Percentiles rank a stretch among this genome's conserved stretches.
Conservation (phyloP, 1,284 basidiomycete genomes). For the Mycena sp. region DNA sequence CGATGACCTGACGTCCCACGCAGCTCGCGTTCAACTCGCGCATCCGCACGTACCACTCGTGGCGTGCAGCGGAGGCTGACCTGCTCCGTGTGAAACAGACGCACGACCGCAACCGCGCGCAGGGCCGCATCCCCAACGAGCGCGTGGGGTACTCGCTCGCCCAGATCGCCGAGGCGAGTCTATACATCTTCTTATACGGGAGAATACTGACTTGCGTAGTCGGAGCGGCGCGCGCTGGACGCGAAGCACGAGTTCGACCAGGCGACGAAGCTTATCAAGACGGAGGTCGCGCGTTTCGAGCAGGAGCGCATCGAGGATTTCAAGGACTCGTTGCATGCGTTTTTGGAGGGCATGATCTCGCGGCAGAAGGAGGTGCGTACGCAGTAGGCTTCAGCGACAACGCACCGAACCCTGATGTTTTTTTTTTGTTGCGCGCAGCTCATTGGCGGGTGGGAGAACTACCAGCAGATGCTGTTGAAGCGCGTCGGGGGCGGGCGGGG, state of each 20-base stretch:
- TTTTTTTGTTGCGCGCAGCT: slow-evolving; percentile 59
- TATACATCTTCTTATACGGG: slow-evolving; percentile 5
- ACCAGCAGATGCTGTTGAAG: slow-evolving; percentile 73
- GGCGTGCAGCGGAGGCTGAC: slow-evolving; percentile 85
- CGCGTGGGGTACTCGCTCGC: slow-evolving; percentile 73
- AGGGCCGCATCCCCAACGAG: slow-evolving; percentile 75
- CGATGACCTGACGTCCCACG: too few species aligned
- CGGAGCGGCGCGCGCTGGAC: slow-evolving; percentile 84
- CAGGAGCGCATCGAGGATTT: slow-evolving; percentile 92
- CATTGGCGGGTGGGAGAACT: slow-evolving; percentile 77
- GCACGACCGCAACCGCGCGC: slow-evolving; percentile 84
- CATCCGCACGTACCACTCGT: slow-evolving; percentile 82
- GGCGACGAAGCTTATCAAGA: slow-evolving; percentile 87
- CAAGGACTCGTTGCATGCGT: slow-evolving; percentile 78
- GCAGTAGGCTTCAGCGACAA: too few species aligned
- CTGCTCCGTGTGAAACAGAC: slow-evolving; percentile 74
- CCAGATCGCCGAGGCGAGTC: slow-evolving; percentile 80
- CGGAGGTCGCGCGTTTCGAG: slow-evolving; percentile 94
- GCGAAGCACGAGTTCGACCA: slow-evolving; percentile 90
- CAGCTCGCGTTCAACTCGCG: slow-evolving; percentile 89
- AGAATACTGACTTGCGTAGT: slow-evolving; percentile 54
- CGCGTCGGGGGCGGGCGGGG: slow-evolving; percentile 46
- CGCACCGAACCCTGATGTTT: too few species aligned
- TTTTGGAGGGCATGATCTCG: slow-evolving; percentile 84
- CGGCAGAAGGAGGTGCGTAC: slow-evolving; percentile 84